Percentiles rank a stretch among this genome's conserved stretches.
phyloP scores from a whole-genome alignment of 441 rosid species.

The Heliophila coronopifolia region DNA sequence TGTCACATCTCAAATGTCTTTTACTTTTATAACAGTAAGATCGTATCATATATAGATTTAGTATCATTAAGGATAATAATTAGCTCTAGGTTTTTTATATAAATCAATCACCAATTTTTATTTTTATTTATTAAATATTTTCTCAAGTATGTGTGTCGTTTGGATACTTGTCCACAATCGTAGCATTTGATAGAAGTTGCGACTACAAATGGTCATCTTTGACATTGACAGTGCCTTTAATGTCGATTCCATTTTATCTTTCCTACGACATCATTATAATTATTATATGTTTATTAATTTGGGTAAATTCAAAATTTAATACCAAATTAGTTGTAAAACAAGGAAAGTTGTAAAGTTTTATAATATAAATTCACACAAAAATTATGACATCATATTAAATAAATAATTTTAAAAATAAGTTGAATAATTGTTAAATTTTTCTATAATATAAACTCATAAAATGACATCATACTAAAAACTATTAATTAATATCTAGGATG shows the following conservation, averaged over 20 bases:
- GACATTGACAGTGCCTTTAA: constrained; percentile 33
- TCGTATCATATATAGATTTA: constrained; percentile 33
- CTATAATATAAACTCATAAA: no score
- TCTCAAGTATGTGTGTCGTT: constrained; percentile 13
- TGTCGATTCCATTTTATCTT: constrained; percentile 8
- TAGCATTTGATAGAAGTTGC: constrained; percentile 14
- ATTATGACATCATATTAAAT: no score
- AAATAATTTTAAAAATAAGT: no score
- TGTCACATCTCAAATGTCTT: constrained; percentile 26
- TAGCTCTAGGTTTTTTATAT: constrained; percentile 28
- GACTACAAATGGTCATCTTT: constrained; percentile 33
- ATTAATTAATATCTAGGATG: no score
- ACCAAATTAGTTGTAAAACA: no score
- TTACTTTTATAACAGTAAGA: constrained; percentile 2
- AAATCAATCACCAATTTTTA: constrained; percentile 3
- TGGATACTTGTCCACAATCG: constrained; percentile 11
- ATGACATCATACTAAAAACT: no score
- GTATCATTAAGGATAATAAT: constrained; percentile 31
- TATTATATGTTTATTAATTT: constrained; percentile 2
- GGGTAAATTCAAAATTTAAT: no score
- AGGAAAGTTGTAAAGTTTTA: no score
- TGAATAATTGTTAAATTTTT: no score
- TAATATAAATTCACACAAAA: no score
- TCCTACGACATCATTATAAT: constrained; percentile 9
- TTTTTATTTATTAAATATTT: not conserved